These are phyloP conservation scores for Brettanomyces sp. DNA, from an alignment of 805 yeast genomes.

Conservation along the genomic window DNA sequence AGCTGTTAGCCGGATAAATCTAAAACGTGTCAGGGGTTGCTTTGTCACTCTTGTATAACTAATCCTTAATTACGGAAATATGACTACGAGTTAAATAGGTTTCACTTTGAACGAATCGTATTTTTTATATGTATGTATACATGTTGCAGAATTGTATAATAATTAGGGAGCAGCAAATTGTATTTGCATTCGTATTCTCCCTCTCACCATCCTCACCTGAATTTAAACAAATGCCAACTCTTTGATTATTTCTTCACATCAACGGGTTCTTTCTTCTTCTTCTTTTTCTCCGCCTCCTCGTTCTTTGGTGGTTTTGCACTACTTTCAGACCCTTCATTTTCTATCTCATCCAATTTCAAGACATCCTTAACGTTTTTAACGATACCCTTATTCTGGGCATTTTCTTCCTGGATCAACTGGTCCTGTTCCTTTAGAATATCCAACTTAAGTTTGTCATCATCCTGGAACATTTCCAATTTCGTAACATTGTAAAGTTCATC, in stretches of 20 bases:
- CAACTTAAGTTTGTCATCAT: constrained; percentile 53
- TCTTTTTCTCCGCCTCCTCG: not conserved
- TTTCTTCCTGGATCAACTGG: constrained; percentile 80
- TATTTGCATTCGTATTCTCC: no score
- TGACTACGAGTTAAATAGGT: no score
- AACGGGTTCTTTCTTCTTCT: not conserved
- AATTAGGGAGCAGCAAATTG: no score
- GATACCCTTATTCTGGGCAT: constrained; percentile 62
- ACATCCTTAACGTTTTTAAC: constrained; percentile 55
- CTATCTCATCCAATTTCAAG: constrained; percentile 45
- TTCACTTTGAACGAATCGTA: no score
- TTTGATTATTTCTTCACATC: not conserved
- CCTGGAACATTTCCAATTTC: constrained; percentile 73
- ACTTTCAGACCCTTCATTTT: not conserved
- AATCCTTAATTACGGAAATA: no score
- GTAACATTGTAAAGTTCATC: constrained; percentile 94
- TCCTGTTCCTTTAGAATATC: constrained; percentile 74
- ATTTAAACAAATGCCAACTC: no score
- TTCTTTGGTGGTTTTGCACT: not conserved
- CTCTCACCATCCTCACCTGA: no score
- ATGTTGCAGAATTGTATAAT: constrained; percentile 17
- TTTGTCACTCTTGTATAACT: no score
- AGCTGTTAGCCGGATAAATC: no score
- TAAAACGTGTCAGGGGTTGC: no score
- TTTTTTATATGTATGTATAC: no score